phyloP scores from a whole-genome alignment of 345 rosid species.

The Lepidium sativum region DNA sequence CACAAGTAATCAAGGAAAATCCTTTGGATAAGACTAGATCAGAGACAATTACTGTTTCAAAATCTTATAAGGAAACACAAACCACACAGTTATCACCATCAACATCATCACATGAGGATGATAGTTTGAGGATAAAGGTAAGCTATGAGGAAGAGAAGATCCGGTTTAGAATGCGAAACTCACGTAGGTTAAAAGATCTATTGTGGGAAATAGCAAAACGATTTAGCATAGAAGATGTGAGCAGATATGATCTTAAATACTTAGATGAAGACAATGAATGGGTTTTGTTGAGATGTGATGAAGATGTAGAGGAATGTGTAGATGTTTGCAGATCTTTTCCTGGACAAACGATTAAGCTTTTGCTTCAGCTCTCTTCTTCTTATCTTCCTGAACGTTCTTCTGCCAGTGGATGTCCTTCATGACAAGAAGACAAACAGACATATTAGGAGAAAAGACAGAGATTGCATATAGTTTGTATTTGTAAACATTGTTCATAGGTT shows the following conservation, averaged over 20 bases:
- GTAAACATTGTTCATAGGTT: conserved; percentile 17
- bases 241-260: conserved; percentile 61
- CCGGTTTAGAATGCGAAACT: conserved; percentile 50
- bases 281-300: conserved; percentile 85
- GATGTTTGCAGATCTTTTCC: conserved; percentile 49
- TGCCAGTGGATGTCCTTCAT: conserved; percentile 28
- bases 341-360: conserved; percentile 52
- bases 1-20: conserved; percentile 29
- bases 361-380: conserved; percentile 54
- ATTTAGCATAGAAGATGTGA: conserved; percentile 49
- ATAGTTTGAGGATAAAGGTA: conserved; percentile 56
- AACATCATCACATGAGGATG: conserved; percentile 36
- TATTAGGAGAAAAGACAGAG: background rate
- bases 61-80: conserved; percentile 33
- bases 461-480: conserved; percentile 35
- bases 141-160: conserved; percentile 55
- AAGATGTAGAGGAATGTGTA: conserved; percentile 78
- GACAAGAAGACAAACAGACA: conserved; percentile 1
- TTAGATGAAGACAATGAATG: conserved; percentile 91
- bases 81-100: conserved; percentile 17
- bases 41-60: conserved; percentile 28
- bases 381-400: conserved; percentile 33
- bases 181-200: conserved; percentile 45
- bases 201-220: conserved; percentile 59
- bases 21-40: conserved; percentile 20